phyloP scores from a whole-genome alignment of 768 basidiomycete species.

The Lyophyllum decastes region DNA sequence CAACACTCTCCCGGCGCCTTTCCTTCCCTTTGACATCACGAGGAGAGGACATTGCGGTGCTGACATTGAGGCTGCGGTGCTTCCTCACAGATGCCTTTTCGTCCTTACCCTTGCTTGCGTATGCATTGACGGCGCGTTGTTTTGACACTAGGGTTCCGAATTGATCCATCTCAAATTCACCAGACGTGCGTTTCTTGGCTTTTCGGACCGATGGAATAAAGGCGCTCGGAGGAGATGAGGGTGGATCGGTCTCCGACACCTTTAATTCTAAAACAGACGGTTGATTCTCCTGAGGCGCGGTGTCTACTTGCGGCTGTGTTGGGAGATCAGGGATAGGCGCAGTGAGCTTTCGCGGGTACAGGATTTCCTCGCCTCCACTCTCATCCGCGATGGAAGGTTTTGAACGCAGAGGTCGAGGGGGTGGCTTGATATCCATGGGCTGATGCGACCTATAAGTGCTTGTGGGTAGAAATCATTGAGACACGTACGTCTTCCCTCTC shows the following conservation, averaged over 20 bases:
- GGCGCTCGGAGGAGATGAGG: constrained; percentile 65
- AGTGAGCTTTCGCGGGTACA: constrained; percentile 71
- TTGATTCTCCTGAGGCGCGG: constrained; percentile 20
- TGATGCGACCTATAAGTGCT: constrained; percentile 23
- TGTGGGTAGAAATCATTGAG: constrained; percentile 1
- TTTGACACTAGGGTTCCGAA: constrained; percentile 61
- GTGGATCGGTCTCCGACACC: constrained; percentile 28
- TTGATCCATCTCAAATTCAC: constrained; percentile 82
- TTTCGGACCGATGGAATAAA: constrained; percentile 54
- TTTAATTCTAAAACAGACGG: constrained; percentile 30
- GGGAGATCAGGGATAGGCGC: constrained; percentile 30
- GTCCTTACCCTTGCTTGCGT: constrained; percentile 44
- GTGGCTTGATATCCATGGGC: constrained; percentile 43
- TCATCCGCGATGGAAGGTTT: constrained; percentile 76
- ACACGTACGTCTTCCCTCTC: constrained; percentile 65
- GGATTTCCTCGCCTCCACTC: constrained; percentile 88
- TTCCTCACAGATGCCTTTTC: constrained; percentile 57
- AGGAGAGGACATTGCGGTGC: constrained; percentile 33
- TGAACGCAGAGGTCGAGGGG: constrained; percentile 53
- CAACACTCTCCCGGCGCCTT: constrained; percentile 54
- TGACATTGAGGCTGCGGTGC: constrained; percentile 72
- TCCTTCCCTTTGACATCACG: constrained; percentile 53
- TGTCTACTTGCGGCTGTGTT: constrained; percentile 29
- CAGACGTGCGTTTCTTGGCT: constrained; percentile 76
- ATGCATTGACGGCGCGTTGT: constrained; percentile 37